Percentiles rank a stretch among this genome's conserved stretches.
Evolutionary conservation across 2,329 filamentous ascomycete species (phyloP).

Genomic region (Elsinoe ampelina): DNA sequence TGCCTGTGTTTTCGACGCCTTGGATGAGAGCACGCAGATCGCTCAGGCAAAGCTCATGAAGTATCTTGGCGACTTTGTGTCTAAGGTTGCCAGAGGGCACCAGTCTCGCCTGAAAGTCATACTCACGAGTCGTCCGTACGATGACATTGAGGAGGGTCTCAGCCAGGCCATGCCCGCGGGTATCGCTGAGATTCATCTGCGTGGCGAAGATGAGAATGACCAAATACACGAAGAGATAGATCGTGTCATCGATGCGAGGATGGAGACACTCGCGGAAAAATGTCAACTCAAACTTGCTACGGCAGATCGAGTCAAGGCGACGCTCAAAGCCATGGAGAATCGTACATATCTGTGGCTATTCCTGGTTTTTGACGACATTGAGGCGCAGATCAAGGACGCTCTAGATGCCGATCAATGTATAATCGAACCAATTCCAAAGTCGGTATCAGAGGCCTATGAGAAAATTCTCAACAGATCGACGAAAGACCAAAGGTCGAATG

Average conservation of each 20-base stretch:
- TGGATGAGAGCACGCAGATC: conserved; percentile 21
- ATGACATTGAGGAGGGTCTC: conserved; percentile 12
- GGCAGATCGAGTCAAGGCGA: not conserved
- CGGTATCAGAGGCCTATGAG: conserved; percentile 25
- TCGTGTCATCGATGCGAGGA: not conserved
- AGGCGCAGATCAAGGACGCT: not conserved
- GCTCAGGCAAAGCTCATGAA: conserved; percentile 16
- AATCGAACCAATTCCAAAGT: conserved; percentile 16
- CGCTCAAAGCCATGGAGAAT: conserved; percentile 19
- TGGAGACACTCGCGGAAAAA: not conserved
- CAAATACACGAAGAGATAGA: conserved; percentile 11
- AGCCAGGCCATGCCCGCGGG: not conserved
- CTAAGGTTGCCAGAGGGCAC: not conserved
- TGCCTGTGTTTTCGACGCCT: conserved; percentile 22
- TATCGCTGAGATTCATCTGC: conserved; percentile 9
- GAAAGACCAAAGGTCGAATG: not conserved
- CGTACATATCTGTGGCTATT: conserved; percentile 27
- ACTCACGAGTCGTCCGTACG: conserved; percentile 18
- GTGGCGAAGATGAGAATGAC: conserved; percentile 16
- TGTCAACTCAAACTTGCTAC: not conserved
- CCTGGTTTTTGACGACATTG: conserved; percentile 20
- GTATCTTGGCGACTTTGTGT: not conserved
- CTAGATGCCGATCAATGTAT: no score
- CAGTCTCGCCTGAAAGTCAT: conserved; percentile 20
- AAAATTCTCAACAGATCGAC: conserved; percentile 19